Base-by-base conservation (phyloP, 2,329 filamentous ascomycete species). In the Pseudogymnoascus sp. region DNA sequence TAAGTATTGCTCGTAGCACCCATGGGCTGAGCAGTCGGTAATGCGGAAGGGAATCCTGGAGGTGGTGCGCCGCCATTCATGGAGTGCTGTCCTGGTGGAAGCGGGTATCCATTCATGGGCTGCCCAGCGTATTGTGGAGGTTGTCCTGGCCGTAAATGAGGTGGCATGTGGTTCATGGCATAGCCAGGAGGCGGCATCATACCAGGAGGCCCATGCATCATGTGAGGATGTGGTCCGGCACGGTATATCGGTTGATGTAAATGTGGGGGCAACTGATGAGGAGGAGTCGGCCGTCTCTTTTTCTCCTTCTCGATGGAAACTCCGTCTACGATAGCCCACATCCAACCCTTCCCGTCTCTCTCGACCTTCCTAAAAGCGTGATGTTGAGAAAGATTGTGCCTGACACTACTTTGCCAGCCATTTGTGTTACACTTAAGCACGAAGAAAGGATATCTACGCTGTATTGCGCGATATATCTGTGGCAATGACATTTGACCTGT, bases 341-440 rank as follows among this genome's bases (percentile, higher is more conserved):
- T 76, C 73, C 78, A 83, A 14, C 83, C 83, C 69, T 85, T 85
- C 36, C 83, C 83, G 63, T 75, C 75, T 46, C 73, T 79, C 61
- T 82, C 79, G 21, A 79, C 79, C 65, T 83, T 82, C 62, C 77
- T 72, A 66, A 85, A 86, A n/a, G 81, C 79, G 62, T 80, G 76
- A 66, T 82, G 78, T 63, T 83, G 80, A 21, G 80, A 79, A n/a
- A 86, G 74, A 65, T 86, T 86, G 68, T 86, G 83, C 36, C 83
- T 77, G n/a, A 86, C 82, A 71, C 82, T 84, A 60, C 82, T 85
- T 68, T 86, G 83, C 83, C 83, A 86, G 21, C 83, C 83, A 62
- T 76, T 79, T 2, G 82, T 84, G 14, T 75, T 75, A 12, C 77
- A 78, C 64, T 76, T 77, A 69, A 84, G 79, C 66, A 81, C 82